Evolutionary conservation across 768 basidiomycete genomes (phyloP).

Genomic region (Pholiota conissans): DNA sequence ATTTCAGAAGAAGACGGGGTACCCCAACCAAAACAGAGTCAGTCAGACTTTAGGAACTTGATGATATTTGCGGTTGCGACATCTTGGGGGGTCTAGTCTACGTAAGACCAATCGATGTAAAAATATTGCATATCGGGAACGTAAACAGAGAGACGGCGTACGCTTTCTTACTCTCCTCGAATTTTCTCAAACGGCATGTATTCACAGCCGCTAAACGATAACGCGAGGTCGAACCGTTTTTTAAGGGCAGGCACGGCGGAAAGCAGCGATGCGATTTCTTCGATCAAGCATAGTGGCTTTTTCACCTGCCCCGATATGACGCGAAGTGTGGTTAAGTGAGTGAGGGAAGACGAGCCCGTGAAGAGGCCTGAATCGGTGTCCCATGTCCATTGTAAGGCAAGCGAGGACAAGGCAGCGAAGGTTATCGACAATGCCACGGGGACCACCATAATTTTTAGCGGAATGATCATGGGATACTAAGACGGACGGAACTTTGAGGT

Average conservation of each 20-base stretch:
- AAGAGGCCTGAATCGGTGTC: background rate
- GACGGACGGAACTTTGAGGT: background rate
- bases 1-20: background rate
- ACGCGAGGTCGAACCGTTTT: background rate
- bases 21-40: background rate
- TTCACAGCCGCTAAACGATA: background rate
- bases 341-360: background rate
- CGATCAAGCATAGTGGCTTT: background rate
- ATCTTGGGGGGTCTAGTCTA: background rate
- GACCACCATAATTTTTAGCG: too few species aligned
- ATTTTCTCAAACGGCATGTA: background rate
- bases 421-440: background rate
- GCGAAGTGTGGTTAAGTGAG: background rate
- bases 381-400: too few species aligned
- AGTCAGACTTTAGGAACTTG: background rate
- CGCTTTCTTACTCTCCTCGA: too few species aligned
- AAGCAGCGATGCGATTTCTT: background rate
- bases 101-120: background rate
- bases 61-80: background rate
- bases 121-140: background rate
- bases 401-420: constrained; percentile 1
- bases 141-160: background rate
- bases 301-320: background rate
- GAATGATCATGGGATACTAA: background rate
- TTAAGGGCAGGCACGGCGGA: background rate